Percentiles rank a stretch among this genome's conserved stretches.
These are phyloP conservation scores for Colletotrichum euphorbiae DNA, from an alignment of 2,329 filamentous ascomycete species.

Conservation along the genomic window DNA sequence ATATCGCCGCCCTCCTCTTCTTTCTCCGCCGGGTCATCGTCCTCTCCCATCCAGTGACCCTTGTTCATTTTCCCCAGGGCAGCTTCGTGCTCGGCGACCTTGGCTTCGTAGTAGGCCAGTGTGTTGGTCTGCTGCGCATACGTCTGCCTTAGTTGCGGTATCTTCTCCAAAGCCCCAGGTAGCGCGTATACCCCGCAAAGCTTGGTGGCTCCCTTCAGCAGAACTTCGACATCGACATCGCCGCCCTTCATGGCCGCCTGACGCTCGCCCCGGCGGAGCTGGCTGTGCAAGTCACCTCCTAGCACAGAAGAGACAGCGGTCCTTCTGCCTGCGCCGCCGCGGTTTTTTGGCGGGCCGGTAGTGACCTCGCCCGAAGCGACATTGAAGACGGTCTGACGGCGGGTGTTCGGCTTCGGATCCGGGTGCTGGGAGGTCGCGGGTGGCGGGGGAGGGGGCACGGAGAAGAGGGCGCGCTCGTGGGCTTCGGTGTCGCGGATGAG, in stretches of 20 bases:
- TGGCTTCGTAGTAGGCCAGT: constrained; percentile 81
- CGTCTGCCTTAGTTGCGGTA: constrained; percentile 77
- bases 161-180: constrained; percentile 81
- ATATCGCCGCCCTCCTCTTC: constrained; percentile 55
- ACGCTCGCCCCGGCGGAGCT: constrained; percentile 71
- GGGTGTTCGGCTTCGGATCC: constrained; percentile 56
- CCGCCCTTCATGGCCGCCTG: constrained; percentile 65
- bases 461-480: constrained; percentile 95
- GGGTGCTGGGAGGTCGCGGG: constrained; percentile 54
- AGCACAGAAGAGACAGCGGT: constrained; percentile 92
- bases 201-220: constrained; percentile 89
- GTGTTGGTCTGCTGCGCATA: constrained; percentile 79
- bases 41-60: constrained; percentile 67
- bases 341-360: constrained; percentile 56
- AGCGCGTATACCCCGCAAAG: constrained; percentile 89
- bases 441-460: constrained; percentile 78
- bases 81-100: constrained; percentile 80
- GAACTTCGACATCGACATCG: constrained; percentile 86
- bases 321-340: constrained; percentile 63
- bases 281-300: constrained; percentile 86
- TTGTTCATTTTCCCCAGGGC: constrained; percentile 80
- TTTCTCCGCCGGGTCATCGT: constrained; percentile 61
- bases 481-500: constrained; percentile 95
- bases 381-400: constrained; percentile 75
- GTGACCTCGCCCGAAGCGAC: constrained; percentile 73